phyloP scores from a whole-genome alignment of 441 rosid species.

The Syzygium syzygioides region DNA sequence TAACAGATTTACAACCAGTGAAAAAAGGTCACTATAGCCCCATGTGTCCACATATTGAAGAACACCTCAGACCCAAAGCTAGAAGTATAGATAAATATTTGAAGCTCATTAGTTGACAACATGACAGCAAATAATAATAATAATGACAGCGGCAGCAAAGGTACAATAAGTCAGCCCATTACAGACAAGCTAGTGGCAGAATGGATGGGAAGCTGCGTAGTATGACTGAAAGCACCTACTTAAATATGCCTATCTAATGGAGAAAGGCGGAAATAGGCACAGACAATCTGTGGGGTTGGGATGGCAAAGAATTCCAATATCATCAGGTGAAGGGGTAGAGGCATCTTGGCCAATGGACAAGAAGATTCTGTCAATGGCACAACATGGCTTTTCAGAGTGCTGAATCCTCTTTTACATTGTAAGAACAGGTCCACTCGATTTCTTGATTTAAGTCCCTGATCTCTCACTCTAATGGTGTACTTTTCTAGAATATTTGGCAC shows the following conservation, averaged over 20 bases:
- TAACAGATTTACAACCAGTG: neutral
- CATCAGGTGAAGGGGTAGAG: neutral
- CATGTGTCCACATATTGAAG: neutral
- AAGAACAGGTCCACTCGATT: neutral
- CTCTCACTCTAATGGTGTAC: neutral
- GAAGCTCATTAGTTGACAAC: neutral
- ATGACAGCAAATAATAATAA: neutral
- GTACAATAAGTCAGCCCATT: neutral
- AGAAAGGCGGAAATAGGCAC: neutral
- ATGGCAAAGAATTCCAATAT: neutral
- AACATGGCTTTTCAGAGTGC: neutral
- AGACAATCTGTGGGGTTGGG: neutral
- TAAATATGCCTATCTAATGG: neutral
- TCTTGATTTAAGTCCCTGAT: neutral
- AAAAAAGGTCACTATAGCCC: neutral
- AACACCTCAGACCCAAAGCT: neutral
- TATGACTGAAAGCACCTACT: neutral
- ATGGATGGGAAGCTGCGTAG: neutral
- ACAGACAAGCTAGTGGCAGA: neutral
- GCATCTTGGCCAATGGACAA: neutral
- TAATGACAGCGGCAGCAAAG: neutral
- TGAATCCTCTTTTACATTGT: neutral
- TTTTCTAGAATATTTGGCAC: neutral
- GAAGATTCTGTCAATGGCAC: neutral
- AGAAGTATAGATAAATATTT: neutral